Evolutionary conservation across 768 basidiomycete genomes (phyloP).

Genomic region (Coprinellus aureogranulatus): DNA sequence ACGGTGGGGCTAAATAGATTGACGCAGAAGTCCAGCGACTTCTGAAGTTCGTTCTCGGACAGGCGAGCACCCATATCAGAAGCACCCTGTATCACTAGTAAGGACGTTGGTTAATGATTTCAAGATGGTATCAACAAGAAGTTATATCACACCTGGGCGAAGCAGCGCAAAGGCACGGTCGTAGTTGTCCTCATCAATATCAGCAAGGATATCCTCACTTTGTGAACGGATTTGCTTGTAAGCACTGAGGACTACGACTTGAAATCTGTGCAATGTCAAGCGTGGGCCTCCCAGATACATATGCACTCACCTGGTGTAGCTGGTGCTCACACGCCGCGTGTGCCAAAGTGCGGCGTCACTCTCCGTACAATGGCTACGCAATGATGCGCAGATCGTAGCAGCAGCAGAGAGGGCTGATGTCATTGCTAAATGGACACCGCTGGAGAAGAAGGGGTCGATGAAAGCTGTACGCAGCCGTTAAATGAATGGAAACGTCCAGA

Average conservation of each 20-base stretch:
- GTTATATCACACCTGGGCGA: slow-evolving; percentile 47
- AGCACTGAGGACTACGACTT: slow-evolving; percentile 69
- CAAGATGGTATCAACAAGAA: not conserved
- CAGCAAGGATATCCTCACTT: slow-evolving; percentile 51
- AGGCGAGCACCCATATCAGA: slow-evolving; percentile 72
- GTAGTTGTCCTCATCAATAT: slow-evolving; percentile 68
- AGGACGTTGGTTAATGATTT: not conserved
- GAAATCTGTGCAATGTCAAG: slow-evolving; percentile 46
- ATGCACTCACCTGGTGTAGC: slow-evolving; percentile 52
- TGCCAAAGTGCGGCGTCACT: slow-evolving; percentile 50
- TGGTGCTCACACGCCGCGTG: slow-evolving; percentile 51
- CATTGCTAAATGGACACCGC: slow-evolving; percentile 61
- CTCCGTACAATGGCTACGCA: slow-evolving; percentile 50
- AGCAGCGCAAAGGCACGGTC: slow-evolving; percentile 65
- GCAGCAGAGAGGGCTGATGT: slow-evolving; percentile 61
- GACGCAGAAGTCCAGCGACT: slow-evolving; percentile 74
- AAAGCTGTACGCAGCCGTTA: slow-evolving; percentile 39
- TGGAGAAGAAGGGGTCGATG: slow-evolving; percentile 67
- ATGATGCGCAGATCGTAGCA: slow-evolving; percentile 54
- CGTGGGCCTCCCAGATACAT: too few species aligned
- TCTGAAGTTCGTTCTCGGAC: slow-evolving; percentile 71
- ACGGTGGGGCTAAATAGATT: slow-evolving; percentile 69
- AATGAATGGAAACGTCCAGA: not conserved
- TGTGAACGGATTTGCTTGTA: slow-evolving; percentile 72
- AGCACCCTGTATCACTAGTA: slow-evolving; percentile 75